A percentile compares a stretch with the other conserved stretches of the same genome.
Evolutionary conservation across 1,284 basidiomycete genomes (phyloP).

Genomic region (Salmacisia buchloeana): DNA sequence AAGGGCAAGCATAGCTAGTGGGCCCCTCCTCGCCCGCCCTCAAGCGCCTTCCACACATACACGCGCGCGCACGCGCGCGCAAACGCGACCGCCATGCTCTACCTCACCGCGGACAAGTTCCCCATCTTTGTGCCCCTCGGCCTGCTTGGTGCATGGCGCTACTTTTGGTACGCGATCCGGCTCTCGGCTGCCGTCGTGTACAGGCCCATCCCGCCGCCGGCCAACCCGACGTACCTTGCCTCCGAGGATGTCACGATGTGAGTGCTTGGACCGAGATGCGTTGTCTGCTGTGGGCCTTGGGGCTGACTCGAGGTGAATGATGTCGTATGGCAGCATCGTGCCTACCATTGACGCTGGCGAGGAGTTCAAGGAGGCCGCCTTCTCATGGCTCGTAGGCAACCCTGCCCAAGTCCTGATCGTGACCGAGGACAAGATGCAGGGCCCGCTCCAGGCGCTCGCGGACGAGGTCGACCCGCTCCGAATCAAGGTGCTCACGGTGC

Average conservation of each 20-base stretch:
- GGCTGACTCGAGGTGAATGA: neutral
- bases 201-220: slow-evolving; percentile 74
- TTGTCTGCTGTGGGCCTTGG: neutral
- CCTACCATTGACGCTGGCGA: slow-evolving; percentile 90
- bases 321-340: slow-evolving; percentile 58
- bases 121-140: slow-evolving; percentile 80
- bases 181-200: slow-evolving; percentile 65
- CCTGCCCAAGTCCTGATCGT: slow-evolving; percentile 90
- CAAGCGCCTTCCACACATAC: slow-evolving; percentile 43
- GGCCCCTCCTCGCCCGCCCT: neutral
- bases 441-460: slow-evolving; percentile 76
- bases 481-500: slow-evolving; percentile 80
- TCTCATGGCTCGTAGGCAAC: slow-evolving; percentile 79
- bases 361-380: slow-evolving; percentile 85
- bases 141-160: slow-evolving; percentile 62
- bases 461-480: slow-evolving; percentile 73
- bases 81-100: no score
- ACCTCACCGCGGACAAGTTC: slow-evolving; percentile 72
- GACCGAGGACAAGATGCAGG: slow-evolving; percentile 82
- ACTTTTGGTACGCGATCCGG: slow-evolving; percentile 18
- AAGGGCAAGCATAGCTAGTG: no score
- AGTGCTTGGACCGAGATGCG: neutral
- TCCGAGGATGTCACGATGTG: slow-evolving; percentile 80
- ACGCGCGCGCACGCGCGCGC: neutral
- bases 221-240: slow-evolving; percentile 79